Conservation (phyloP, 257 asterid genomes). For the Verbascum thapsus region DNA sequence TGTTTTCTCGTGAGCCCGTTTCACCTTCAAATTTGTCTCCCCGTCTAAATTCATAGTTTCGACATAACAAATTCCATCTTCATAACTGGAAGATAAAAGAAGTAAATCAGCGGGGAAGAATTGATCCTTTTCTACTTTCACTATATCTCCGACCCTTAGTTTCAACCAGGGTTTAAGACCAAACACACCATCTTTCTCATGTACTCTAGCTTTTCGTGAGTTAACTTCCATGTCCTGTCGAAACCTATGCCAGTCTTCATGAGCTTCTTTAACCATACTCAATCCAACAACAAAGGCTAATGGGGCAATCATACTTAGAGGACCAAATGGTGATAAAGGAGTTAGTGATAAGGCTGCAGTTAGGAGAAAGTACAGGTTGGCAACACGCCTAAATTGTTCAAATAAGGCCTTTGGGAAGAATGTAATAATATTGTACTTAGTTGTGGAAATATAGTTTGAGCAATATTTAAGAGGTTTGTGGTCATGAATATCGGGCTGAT, state of each 20-base stretch:
- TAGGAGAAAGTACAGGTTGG: constrained; percentile 87
- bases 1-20: constrained; percentile 75
- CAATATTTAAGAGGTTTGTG: constrained; percentile 71
- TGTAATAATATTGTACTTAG: constrained; percentile 81
- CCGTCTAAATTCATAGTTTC: constrained; percentile 98
- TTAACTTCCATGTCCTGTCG: constrained; percentile 95
- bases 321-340: constrained; percentile 78
- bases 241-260: constrained; percentile 92
- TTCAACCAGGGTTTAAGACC: constrained; percentile 82
- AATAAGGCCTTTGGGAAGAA: constrained; percentile 91
- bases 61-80: constrained; percentile 93
- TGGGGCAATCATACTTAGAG: constrained; percentile 91
- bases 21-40: constrained; percentile 93
- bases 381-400: constrained; percentile 94
- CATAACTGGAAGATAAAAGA: constrained; percentile 81
- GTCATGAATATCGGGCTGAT: constrained; percentile 72
- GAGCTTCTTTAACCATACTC: constrained; percentile 98
- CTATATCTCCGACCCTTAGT: constrained; percentile 84
- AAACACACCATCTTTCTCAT: constrained; percentile 67
- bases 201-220: constrained; percentile 66
- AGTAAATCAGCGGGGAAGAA: constrained; percentile 95
- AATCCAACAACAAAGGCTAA: constrained; percentile 86
- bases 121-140: constrained; percentile 86
- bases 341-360: constrained; percentile 82
- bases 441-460: constrained; percentile 80